A percentile compares a stretch with the other conserved stretches of the same genome.
These are phyloP conservation scores for Plenodomus lindquistii DNA, from an alignment of 2,329 filamentous ascomycete genomes.

Conservation along the genomic window DNA sequence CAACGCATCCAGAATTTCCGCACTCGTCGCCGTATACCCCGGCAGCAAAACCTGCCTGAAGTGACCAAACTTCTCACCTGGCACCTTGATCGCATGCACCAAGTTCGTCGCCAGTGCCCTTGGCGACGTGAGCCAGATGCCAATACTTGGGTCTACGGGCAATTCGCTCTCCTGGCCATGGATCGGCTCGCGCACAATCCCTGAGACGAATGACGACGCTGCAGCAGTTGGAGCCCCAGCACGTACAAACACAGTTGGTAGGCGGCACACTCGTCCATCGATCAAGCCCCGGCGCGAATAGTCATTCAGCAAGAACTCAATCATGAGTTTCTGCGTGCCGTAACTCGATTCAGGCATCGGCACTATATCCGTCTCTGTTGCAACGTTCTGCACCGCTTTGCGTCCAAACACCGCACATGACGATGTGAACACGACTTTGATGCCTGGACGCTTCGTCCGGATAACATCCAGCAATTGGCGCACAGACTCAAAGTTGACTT, in stretches of 20 bases:
- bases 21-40: constrained; percentile 58
- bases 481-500: constrained; percentile 65
- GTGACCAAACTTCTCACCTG: constrained; percentile 55
- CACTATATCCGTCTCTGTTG: constrained; percentile 49
- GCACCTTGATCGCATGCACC: constrained; percentile 55
- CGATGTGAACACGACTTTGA: constrained; percentile 64
- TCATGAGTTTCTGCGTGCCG: constrained; percentile 66
- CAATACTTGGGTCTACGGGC: constrained; percentile 56
- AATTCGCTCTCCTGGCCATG: constrained; percentile 56
- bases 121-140: constrained; percentile 62
- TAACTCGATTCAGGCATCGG: constrained; percentile 67
- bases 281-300: constrained; percentile 63
- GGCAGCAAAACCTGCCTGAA: constrained; percentile 59
- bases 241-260: constrained; percentile 65
- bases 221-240: constrained; percentile 64
- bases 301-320: constrained; percentile 65
- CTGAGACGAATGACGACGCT: constrained; percentile 66
- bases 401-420: constrained; percentile 67
- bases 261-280: constrained; percentile 61
- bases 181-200: constrained; percentile 67
- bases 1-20: constrained; percentile 61
- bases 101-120: constrained; percentile 59
- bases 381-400: constrained; percentile 53
- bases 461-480: constrained; percentile 59
- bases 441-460: constrained; percentile 54